Conservation (phyloP, 2,329 filamentous ascomycete species). For the Microdochium trichocladiopsis region DNA sequence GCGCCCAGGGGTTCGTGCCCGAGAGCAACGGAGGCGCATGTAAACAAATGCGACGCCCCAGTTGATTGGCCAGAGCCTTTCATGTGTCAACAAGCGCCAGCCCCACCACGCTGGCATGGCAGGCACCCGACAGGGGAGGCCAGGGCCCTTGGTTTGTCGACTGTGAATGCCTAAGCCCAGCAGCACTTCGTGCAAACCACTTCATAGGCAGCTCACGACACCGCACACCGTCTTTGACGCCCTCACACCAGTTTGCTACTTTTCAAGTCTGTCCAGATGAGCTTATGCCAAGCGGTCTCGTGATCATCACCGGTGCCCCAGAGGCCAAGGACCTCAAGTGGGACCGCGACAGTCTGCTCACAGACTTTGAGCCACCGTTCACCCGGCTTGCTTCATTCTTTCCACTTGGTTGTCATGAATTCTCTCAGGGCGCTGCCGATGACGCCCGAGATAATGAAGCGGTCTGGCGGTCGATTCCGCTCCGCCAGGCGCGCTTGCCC, state of each 20-base stretch:
- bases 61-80: constrained; percentile 10
- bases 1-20: constrained; percentile 2
- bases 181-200: not conserved
- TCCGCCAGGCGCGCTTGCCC: constrained; percentile 35
- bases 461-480: constrained; percentile 47
- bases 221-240: too few relatives aligned
- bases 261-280: too few relatives aligned
- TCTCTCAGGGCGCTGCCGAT: not conserved
- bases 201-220: too few relatives aligned
- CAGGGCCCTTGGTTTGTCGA: too few relatives aligned
- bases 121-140: too few relatives aligned
- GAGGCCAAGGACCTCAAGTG: constrained; percentile 44
- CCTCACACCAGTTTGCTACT: too few relatives aligned
- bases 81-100: not conserved
- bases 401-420: not conserved
- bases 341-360: constrained; percentile 40
- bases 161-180: not conserved
- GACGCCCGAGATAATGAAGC: constrained; percentile 17
- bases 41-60: constrained; percentile 17
- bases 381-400: constrained; percentile 20
- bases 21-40: constrained; percentile 10
- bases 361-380: constrained; percentile 33
- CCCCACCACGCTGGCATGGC: not conserved
- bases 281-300: constrained; percentile 19
- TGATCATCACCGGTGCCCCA: constrained; percentile 50